phyloP scores from a whole-genome alignment of 495 filamentous ascomycete genomes.

The Cladorrhinum samala region DNA sequence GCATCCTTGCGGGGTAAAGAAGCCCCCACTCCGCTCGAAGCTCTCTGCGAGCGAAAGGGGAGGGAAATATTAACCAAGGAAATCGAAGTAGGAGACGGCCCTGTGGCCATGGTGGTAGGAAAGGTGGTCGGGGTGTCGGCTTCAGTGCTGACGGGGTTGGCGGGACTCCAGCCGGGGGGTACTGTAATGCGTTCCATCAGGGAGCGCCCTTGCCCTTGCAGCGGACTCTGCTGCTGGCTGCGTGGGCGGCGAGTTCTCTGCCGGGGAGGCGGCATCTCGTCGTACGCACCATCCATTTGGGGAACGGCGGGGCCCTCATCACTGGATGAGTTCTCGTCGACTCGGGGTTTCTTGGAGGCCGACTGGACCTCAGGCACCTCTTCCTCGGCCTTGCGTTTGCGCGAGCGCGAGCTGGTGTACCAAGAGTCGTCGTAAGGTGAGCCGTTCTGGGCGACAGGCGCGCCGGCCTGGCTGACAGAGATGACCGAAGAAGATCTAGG shows the following conservation, averaged over 20 bases:
- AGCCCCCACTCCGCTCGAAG: neutral
- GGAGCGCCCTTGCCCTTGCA: neutral
- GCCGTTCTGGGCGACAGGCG: too few relatives aligned
- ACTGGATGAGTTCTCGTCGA: neutral
- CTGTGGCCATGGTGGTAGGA: neutral
- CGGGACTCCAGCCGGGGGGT: neutral
- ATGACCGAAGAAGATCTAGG: too few relatives aligned
- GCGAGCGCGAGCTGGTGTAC: too few relatives aligned
- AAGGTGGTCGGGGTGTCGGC: neutral
- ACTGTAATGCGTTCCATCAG: slow-evolving; percentile 1
- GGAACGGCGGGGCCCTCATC: neutral
- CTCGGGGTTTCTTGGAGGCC: neutral
- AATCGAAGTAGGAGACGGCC: neutral
- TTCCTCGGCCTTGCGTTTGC: neutral
- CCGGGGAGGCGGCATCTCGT: neutral
- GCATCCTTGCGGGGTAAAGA: neutral
- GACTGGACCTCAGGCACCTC: neutral
- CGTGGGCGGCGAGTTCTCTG: neutral
- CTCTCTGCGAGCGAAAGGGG: neutral
- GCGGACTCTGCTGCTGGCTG: neutral
- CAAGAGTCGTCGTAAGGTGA: too few relatives aligned
- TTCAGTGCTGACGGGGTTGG: neutral
- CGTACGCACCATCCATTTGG: slow-evolving; percentile 4
- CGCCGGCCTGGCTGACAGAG: too few relatives aligned
- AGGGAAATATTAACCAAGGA: neutral